Percentiles rank a stretch among this genome's conserved stretches.
These are phyloP conservation scores for Sugiyamaella pinicola DNA, from an alignment of 1,139 yeast species.

Conservation along the genomic window DNA sequence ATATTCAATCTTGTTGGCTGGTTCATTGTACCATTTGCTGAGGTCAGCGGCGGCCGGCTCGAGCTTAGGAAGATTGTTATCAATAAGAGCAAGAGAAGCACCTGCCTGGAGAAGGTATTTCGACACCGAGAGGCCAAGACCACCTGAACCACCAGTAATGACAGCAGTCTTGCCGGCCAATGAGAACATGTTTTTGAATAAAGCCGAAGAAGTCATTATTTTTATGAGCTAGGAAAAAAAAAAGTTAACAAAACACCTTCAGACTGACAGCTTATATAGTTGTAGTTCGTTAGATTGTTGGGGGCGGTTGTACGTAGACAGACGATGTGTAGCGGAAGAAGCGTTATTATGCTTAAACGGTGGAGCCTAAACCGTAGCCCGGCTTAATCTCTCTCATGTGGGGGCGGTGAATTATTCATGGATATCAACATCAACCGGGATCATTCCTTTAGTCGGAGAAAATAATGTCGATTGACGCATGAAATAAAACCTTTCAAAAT, in stretches of 20 bases:
- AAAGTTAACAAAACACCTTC: too few species aligned
- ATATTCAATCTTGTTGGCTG: constrained; percentile 21
- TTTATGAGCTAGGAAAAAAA: background rate
- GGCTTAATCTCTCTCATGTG: background rate
- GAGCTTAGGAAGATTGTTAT: constrained; percentile 60
- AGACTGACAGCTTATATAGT: too few species aligned
- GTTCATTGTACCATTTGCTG: constrained; percentile 52
- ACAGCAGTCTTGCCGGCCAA: constrained; percentile 73
- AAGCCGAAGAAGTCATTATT: constrained; percentile 9
- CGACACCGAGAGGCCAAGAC: constrained; percentile 62
- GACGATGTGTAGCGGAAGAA: too few species aligned
- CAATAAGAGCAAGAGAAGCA: constrained; percentile 63
- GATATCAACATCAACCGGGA: background rate
- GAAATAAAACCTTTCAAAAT: too few species aligned
- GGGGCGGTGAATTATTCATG: background rate
- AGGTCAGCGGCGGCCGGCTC: constrained; percentile 64
- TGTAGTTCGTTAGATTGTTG: too few species aligned
- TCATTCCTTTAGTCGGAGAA: constrained; percentile 7
- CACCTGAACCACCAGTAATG: constrained; percentile 84
- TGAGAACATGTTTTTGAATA: constrained; percentile 31
- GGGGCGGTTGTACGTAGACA: background rate
- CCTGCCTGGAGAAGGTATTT: constrained; percentile 37
- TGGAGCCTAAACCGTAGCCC: background rate
- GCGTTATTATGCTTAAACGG: too few species aligned
- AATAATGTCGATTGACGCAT: constrained; percentile 1